Base-by-base conservation (phyloP, 768 basidiomycete genomes). In the Boletus sp. region DNA sequence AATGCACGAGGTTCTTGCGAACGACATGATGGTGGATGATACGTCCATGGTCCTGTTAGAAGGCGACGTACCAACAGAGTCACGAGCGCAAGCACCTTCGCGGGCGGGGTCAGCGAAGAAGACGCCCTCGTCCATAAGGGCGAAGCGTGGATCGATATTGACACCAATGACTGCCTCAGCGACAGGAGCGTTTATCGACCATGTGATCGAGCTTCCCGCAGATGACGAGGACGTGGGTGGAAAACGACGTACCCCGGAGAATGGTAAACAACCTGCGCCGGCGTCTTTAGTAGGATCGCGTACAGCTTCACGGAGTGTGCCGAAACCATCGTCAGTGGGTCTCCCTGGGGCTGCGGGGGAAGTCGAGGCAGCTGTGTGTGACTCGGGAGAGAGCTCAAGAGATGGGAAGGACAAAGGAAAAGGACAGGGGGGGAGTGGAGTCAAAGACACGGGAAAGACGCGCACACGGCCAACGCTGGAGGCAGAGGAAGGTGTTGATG, bases 121-220 rank as follows among this genome's bases (percentile, higher is more conserved):
- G 30, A 59, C 57, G 7, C 54, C 53, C 3, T 55, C 58, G 9
- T n/a, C 55, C 9, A 7, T 5, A 3, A 52, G 21, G 35, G 42
- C 7, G 13, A 56, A 25, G 25, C 51, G 34, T 21, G 27, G 46
- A 41, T 39, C 43, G 1, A 39, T 45, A 11, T 45, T 49, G 29
- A 46, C 57, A 0, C 34, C 51, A 0, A 11, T 38, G n/a, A 34
- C 48, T 14, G 42, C 19, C 3, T 53, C 56, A 3, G 52, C 54
- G 11, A 58, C 15, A 15, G 63, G 60, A 0, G 41, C 41, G 6
- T 67, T 60, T 32, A 34, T 65, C 7, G 63, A 68, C 27, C 55
- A 59, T 8, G 58, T 69, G 17, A 59, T 69, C 13, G 58, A 65
- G 19, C 50, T 68, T 29, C 65, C 61, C 0, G 10, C 47, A 8